phyloP scores from a whole-genome alignment of 768 basidiomycete species.

The Crepidotus variabilis region DNA sequence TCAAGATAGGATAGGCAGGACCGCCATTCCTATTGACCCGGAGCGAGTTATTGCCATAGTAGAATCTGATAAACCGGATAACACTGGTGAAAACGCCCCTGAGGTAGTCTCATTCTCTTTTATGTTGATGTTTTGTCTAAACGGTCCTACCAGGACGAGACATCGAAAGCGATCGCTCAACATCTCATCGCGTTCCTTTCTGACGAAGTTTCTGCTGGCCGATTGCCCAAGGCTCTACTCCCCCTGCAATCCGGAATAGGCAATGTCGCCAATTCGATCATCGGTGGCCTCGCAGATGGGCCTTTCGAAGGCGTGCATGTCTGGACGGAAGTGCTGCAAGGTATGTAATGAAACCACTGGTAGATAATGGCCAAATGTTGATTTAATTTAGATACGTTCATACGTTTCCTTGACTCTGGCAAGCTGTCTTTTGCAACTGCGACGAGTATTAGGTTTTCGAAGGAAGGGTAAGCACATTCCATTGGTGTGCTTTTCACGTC shows the following conservation, averaged over 20 bases:
- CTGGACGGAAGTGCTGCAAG: slow-evolving; percentile 46
- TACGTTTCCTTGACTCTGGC: slow-evolving; percentile 43
- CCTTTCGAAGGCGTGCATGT: slow-evolving; percentile 47
- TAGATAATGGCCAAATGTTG: too few species aligned
- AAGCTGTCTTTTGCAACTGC: slow-evolving; percentile 45
- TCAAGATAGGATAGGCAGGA: slow-evolving; percentile 40
- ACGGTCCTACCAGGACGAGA: slow-evolving; percentile 25
- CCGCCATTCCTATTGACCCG: slow-evolving; percentile 43
- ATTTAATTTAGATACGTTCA: slow-evolving; percentile 30
- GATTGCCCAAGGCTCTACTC: slow-evolving; percentile 37
- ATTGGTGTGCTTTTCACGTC: neutral
- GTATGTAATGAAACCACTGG: too few species aligned
- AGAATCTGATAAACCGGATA: slow-evolving; percentile 37
- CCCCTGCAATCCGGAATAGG: slow-evolving; percentile 47
- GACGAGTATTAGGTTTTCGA: slow-evolving; percentile 42
- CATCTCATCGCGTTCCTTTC: slow-evolving; percentile 44
- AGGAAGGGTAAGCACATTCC: slow-evolving; percentile 28
- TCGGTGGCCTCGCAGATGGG: slow-evolving; percentile 43
- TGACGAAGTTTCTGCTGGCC: slow-evolving; percentile 35
- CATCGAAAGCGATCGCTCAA: slow-evolving; percentile 36
- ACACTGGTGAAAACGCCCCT: slow-evolving; percentile 40
- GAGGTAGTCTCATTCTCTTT: slow-evolving; percentile 23
- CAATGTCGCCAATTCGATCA: slow-evolving; percentile 47
- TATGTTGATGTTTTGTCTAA: neutral
- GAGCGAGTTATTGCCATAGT: slow-evolving; percentile 44